These are phyloP conservation scores for Aspergillus sp. DNA, from an alignment of 2,329 filamentous ascomycete genomes.

Conservation along the genomic window DNA sequence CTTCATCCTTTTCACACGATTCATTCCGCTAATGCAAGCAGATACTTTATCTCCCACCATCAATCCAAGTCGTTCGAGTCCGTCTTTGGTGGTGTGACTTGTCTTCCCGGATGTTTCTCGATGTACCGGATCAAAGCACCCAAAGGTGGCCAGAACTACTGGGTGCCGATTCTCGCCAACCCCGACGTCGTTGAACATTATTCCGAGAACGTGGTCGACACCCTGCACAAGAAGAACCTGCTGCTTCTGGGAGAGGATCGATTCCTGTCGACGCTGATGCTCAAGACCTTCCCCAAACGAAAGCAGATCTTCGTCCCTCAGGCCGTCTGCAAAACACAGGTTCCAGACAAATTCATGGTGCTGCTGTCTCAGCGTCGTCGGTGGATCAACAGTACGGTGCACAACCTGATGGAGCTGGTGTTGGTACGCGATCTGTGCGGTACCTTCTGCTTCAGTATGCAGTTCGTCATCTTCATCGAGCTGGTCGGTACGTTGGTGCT, in stretches of 20 bases:
- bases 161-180: conserved; percentile 97
- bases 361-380: conserved; percentile 90
- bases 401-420: conserved; percentile 97
- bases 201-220: conserved; percentile 98
- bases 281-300: conserved; percentile 97
- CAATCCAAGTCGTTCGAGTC: conserved; percentile 96
- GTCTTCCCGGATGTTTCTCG: conserved; percentile 97
- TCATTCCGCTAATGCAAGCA: conserved; percentile 20
- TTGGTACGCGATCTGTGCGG: conserved; percentile 94
- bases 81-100: conserved; percentile 97
- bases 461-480: conserved; percentile 96
- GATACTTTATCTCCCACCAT: conserved; percentile 97
- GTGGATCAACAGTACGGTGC: conserved; percentile 99
- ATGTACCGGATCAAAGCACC: conserved; percentile 99
- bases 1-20: not conserved
- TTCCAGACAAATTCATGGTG: conserved; percentile 89
- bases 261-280: conserved; percentile 94
- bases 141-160: conserved; percentile 98
- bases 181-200: conserved; percentile 99
- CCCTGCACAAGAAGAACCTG: conserved; percentile 95
- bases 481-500: conserved; percentile 91
- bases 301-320: conserved; percentile 99
- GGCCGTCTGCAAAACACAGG: conserved; percentile 97
- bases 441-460: conserved; percentile 99
- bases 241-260: conserved; percentile 90